phyloP scores from a whole-genome alignment of 2,329 filamentous ascomycete genomes.

The Chlorencoelia australis region DNA sequence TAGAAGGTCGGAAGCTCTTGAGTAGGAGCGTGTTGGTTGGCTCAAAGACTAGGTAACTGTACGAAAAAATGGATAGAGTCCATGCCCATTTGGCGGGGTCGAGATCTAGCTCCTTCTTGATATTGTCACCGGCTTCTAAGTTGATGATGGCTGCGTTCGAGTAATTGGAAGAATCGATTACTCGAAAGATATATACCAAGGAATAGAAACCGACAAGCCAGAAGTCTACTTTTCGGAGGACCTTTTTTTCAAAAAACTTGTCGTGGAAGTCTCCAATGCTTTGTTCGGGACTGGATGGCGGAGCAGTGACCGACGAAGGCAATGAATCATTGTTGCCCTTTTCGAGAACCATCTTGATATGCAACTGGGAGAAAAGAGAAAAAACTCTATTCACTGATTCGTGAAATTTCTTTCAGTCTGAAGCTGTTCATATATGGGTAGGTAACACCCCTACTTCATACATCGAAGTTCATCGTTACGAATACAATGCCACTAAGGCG shows the following conservation, averaged over 20 bases:
- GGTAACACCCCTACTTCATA: too few relatives aligned
- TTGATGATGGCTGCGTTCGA: conserved; percentile 34
- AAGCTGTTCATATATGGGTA: too few relatives aligned
- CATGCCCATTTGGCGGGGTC: conserved; percentile 29
- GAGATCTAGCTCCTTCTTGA: conserved; percentile 30
- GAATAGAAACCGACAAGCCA: conserved; percentile 29
- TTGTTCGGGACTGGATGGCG: conserved; percentile 6
- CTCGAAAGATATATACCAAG: conserved; percentile 31
- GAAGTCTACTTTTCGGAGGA: conserved; percentile 29
- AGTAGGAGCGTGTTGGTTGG: conserved; percentile 31
- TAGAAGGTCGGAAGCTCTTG: conserved; percentile 27
- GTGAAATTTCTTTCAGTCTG: too few relatives aligned
- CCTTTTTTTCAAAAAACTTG: conserved; percentile 12
- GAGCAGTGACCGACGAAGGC: conserved; percentile 2
- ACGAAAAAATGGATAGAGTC: conserved; percentile 32
- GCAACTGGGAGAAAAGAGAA: too few relatives aligned
- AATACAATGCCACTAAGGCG: too few relatives aligned
- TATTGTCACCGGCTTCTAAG: conserved; percentile 30
- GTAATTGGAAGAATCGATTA: conserved; percentile 32
- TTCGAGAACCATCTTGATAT: too few relatives aligned
- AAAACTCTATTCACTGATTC: too few relatives aligned
- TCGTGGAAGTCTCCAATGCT: conserved; percentile 5
- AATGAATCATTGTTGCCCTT: conserved; percentile 9
- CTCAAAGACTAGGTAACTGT: conserved; percentile 31
- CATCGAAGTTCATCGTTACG: too few relatives aligned